Evolutionary conservation across 441 rosid genomes (phyloP).

Genomic region (Adansonia rubrostipa): DNA sequence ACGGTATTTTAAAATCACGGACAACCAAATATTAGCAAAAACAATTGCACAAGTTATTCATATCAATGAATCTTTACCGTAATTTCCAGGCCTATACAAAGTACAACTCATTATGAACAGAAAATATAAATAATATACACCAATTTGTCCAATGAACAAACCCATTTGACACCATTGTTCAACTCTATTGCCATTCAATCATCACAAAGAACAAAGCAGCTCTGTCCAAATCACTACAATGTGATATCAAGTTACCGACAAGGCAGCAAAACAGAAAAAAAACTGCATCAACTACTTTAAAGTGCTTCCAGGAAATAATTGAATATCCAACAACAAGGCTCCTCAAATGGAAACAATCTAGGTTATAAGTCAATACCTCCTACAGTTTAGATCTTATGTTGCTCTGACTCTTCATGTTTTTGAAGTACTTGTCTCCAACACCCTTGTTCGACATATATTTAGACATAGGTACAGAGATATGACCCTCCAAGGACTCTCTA

Average conservation of each 20-base stretch:
- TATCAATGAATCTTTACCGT: background rate
- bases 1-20: background rate
- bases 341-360: background rate
- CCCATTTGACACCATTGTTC: background rate
- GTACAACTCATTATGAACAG: background rate
- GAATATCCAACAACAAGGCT: background rate
- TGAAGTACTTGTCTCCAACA: no score
- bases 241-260: background rate
- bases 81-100: slow-evolving; percentile 13
- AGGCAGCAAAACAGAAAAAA: background rate
- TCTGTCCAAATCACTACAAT: background rate
- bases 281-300: background rate
- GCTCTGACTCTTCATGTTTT: no score
- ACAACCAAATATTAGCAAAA: background rate
- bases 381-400: no score
- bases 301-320: background rate
- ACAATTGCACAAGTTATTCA: background rate
- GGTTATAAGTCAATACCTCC: background rate
- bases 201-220: background rate
- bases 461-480: no score
- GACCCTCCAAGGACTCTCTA: no score
- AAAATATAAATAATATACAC: background rate
- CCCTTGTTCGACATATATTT: no score
- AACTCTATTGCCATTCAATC: background rate
- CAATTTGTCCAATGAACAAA: background rate